Evolutionary conservation across 768 basidiomycete genomes (phyloP), one percentile per base, ranked within the genome.

Genomic region (Aureoboletus auriporus): DNA sequence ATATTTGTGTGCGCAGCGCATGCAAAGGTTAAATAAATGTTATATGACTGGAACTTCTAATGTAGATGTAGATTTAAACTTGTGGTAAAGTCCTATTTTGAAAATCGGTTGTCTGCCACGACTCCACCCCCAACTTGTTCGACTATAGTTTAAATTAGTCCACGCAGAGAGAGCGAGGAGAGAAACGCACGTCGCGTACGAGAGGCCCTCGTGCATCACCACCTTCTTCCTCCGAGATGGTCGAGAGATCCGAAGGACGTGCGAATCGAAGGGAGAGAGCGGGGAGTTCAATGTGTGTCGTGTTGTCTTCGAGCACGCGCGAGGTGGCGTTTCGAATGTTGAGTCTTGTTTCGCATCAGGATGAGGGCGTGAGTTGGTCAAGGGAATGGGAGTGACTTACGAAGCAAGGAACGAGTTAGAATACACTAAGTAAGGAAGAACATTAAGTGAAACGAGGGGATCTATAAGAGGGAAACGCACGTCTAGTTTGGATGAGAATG

Each of bases 401-500:
- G 61, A 65, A 45, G 59, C 51, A 26, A 65, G 54, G 35, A 65
- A 55, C 28, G 63, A 66, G 45, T 65, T 65, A 39, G 64, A 61
- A 9, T 65, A 65, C 9, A 65, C 64, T 64, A 2, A 29, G 23
- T 12, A 8, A 16, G 9, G 29, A 8, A 4, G 16, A 14, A n/a
- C 9, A 14, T 0, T 13, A 23, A 10, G 14, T 13, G 14, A 16
- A 26, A 26, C 6, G 13, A 23, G 20, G 20, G 4, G 20, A 23
- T 23, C 20, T 23, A 23, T 23, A 23, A 34, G 9, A 12, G 7
- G 20, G 8, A 14, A 28, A 63, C 63, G 42, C 46, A 66, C 63
- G 54, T 27, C 57, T 59, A 14, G 59, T 53, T 49, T 65, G 63
- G 23, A 65, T 8, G 42, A 65, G 50, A 27, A 65, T 28, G 12